phyloP scores from a whole-genome alignment of 352 stramenopile genomes.

The Globisporangium paroecandrum region DNA sequence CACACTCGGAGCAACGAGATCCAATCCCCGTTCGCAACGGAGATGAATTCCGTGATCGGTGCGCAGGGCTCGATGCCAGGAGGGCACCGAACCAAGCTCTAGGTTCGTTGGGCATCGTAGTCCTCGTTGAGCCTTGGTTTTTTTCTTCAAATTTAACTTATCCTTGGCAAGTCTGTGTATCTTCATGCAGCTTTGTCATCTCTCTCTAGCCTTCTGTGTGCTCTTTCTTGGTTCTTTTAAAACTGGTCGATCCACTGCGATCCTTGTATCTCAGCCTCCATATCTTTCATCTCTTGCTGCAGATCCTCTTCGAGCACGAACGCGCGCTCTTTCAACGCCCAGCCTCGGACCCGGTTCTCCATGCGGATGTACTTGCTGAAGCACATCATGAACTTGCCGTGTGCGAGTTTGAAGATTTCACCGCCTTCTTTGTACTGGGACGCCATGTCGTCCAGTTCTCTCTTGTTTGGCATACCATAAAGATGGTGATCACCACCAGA shows the following conservation, averaged over 20 bases:
- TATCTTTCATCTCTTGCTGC: slow-evolving; percentile 42
- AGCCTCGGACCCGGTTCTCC: slow-evolving; percentile 40
- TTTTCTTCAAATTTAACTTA: slow-evolving; percentile 11
- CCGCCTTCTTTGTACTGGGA: slow-evolving; percentile 41
- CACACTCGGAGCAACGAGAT: slow-evolving; percentile 23
- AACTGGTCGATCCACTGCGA: slow-evolving; percentile 20
- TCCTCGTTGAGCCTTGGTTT: background rate
- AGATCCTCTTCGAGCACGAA: slow-evolving; percentile 63
- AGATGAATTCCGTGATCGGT: slow-evolving; percentile 60
- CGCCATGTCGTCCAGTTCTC: slow-evolving; percentile 31
- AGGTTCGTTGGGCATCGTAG: background rate
- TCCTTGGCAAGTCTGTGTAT: background rate
- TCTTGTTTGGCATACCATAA: slow-evolving; percentile 23
- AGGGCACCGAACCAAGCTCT: slow-evolving; percentile 45
- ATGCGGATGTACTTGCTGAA: slow-evolving; percentile 64
- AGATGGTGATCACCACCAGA: background rate
- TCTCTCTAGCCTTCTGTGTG: background rate
- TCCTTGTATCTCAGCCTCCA: slow-evolving; percentile 20
- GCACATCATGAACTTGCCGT: slow-evolving; percentile 43
- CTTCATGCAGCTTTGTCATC: background rate
- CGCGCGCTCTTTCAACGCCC: slow-evolving; percentile 47
- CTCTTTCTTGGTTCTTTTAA: background rate
- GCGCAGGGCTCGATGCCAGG: slow-evolving; percentile 16
- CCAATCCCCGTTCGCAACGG: slow-evolving; percentile 46
- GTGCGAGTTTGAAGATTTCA: slow-evolving; percentile 33